Base-by-base conservation (phyloP, 1,284 basidiomycete genomes). In the Ustilago nuda region DNA sequence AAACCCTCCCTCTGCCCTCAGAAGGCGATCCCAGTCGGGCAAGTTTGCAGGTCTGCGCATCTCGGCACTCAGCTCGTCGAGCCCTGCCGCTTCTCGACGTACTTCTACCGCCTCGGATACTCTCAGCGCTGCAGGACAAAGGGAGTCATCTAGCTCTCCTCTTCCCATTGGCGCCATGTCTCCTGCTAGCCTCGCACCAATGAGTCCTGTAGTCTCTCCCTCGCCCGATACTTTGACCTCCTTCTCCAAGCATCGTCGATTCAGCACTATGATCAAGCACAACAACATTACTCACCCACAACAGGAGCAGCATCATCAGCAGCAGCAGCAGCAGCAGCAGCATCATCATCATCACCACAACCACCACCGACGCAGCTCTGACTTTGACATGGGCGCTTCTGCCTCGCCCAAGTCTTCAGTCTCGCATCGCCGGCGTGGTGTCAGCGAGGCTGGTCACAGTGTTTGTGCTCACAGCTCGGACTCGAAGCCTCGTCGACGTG, bases 1-100 rank as follows among this genome's bases (percentile, higher is more conserved):
- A 7, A 8, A 13, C 1, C 36, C 27, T 13, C n/a, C 17, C 17
- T 19, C n/a, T 11, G 12, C 36, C n/a, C 53, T 57, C 33, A 41
- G 66, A 13, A 3, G 60, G 13, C 73, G 73, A 39, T 76, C 73
- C 15, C 68, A 65, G 8, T 76, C 74, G 8, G 74, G 74, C 69
- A 76, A 67, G 54, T 76, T 69, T 53, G 74, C 74, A 6, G 74
- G 58, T 4, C 46, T 76, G 19, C 69, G 74, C 37, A 76, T 76
- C 46, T 69, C 66, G 33, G 69, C 74, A 8, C 54, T 72, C 60
- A 55, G 55, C 19, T 30, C 66, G 17, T 50, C 62, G 8, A 66
- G 61, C 36, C 56, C 64, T 3, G 43, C 63, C 12, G 8, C 56
- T 17, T 66, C 66, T 15, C 63, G 72, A 48, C 59, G 72, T 8